phyloP scores from a whole-genome alignment of 306 rosid genomes.

The Quillaja saponaria region DNA sequence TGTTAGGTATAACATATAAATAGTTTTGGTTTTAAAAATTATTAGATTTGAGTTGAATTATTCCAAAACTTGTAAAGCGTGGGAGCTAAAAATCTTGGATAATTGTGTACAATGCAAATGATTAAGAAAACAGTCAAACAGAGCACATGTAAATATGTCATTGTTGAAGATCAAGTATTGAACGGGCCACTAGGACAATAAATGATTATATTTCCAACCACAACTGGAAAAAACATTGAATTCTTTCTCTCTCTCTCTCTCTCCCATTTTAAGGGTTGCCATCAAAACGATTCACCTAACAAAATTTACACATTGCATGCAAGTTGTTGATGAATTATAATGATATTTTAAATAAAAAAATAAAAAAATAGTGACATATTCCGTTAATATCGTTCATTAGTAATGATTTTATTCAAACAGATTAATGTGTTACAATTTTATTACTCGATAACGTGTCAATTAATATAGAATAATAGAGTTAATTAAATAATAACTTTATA shows the following conservation, averaged over 20 bases:
- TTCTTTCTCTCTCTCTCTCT: no score
- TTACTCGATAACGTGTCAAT: no score
- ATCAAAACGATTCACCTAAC: not conserved
- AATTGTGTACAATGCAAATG: not conserved
- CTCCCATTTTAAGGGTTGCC: not conserved
- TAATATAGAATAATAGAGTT: no score
- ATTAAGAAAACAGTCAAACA: conserved; percentile 2
- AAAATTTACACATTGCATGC: not conserved
- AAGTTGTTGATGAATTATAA: no score
- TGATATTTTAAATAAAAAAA: no score
- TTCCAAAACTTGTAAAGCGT: not conserved
- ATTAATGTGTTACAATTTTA: no score
- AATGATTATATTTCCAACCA: not conserved
- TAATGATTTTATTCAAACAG: no score
- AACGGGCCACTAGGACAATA: not conserved
- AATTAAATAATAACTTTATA: no score
- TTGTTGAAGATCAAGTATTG: not conserved
- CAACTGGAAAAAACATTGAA: not conserved
- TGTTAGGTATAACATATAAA: conserved; percentile 3
- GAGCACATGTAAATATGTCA: conserved; percentile 7
- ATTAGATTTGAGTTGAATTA: not conserved
- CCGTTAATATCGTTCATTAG: no score
- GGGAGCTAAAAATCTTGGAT: not conserved
- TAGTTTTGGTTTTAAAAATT: not conserved
- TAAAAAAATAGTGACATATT: no score